Percentiles rank a stretch among this genome's conserved stretches.
Conservation (phyloP, 192 early-diverging fungal species). For the Spinellus fusiger region DNA sequence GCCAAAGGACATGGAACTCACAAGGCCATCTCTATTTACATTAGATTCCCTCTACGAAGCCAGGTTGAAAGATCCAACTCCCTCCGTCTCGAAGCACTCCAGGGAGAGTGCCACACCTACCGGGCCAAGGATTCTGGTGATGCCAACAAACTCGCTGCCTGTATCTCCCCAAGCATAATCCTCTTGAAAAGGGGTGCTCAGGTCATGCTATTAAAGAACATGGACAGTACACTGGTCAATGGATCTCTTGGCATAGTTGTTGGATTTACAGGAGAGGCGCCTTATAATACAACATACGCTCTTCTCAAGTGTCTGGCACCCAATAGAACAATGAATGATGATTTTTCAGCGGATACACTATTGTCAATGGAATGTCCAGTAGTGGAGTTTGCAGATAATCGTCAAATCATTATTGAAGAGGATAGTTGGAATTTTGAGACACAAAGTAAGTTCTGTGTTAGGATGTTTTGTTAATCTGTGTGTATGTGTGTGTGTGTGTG, state of each 20-base stretch:
- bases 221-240: slow-evolving; percentile 63
- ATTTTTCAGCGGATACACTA: slow-evolving; percentile 10
- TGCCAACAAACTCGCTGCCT: slow-evolving; percentile 33
- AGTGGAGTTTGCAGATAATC: slow-evolving; percentile 33
- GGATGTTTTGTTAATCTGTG: background rate
- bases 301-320: slow-evolving; percentile 1
- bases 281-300: background rate
- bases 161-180: slow-evolving; percentile 54
- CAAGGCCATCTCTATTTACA: background rate
- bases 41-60: slow-evolving; percentile 56
- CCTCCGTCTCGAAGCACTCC: slow-evolving; percentile 44
- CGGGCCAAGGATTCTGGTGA: slow-evolving; percentile 41
- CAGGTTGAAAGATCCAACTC: slow-evolving; percentile 75
- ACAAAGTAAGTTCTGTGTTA: slow-evolving; percentile 21
- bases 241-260: slow-evolving; percentile 68
- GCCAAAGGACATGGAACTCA: no score
- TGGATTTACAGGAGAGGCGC: slow-evolving; percentile 34
- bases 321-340: background rate
- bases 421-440: slow-evolving; percentile 52
- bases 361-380: slow-evolving; percentile 28
- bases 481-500: no score
- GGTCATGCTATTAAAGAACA: slow-evolving; percentile 84
- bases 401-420: slow-evolving; percentile 44
- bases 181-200: slow-evolving; percentile 72
- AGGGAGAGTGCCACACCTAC: slow-evolving; percentile 43